Conservation (phyloP, 345 rosid genomes). For the Odontarrhena argentea region DNA sequence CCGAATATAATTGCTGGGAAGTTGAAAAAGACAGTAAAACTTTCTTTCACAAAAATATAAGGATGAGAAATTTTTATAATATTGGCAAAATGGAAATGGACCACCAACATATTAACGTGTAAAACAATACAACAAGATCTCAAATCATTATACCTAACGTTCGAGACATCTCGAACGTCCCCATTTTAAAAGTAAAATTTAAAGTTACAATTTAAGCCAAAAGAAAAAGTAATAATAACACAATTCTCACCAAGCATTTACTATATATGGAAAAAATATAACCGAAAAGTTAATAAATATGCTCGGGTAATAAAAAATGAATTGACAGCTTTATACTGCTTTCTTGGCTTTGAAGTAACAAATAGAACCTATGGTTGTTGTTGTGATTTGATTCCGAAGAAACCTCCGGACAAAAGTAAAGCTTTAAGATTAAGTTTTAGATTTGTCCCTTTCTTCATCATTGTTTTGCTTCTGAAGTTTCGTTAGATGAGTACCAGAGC, state of each 20-base stretch:
- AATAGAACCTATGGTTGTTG: slow-evolving; percentile 24
- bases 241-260: slow-evolving; percentile 41
- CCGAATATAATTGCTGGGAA: not conserved
- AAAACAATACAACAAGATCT: slow-evolving; percentile 33
- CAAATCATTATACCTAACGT: slow-evolving; percentile 31
- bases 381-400: slow-evolving; percentile 29
- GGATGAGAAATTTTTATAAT: not conserved
- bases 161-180: slow-evolving; percentile 24
- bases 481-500: slow-evolving; percentile 70
- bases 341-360: slow-evolving; percentile 37
- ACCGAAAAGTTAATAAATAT: slow-evolving; percentile 31
- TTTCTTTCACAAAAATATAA: slow-evolving; percentile 38
- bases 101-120: slow-evolving; percentile 36
- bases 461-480: slow-evolving; percentile 25
- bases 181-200: slow-evolving; percentile 1
- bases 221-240: not conserved
- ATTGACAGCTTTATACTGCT: slow-evolving; percentile 32
- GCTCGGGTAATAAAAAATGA: slow-evolving; percentile 34
- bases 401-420: slow-evolving; percentile 17
- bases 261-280: slow-evolving; percentile 12
- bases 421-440: slow-evolving; percentile 36
- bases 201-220: slow-evolving; percentile 12
- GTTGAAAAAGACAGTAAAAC: slow-evolving; percentile 5
- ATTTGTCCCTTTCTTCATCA: not conserved
- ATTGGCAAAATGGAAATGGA: not conserved